Evolutionary conservation across 1,284 basidiomycete species (phyloP).

Genomic region (Ustilago sp.): DNA sequence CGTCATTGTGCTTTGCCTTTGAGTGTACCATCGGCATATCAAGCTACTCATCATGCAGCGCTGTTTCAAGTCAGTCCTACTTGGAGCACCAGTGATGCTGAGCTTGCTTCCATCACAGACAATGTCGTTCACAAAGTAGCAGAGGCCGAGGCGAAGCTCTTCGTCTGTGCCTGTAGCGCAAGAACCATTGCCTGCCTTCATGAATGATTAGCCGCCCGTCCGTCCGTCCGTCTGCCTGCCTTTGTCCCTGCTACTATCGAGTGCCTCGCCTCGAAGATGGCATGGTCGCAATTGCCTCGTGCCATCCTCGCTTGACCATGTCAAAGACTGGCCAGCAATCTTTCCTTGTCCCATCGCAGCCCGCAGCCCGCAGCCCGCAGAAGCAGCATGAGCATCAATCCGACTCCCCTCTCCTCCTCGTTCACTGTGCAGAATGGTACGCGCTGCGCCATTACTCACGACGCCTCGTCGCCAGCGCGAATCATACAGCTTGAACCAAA

Average conservation of each 20-base stretch:
- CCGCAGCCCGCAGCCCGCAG: not conserved
- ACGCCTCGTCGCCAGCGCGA: slow-evolving; percentile 17
- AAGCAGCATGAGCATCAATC: not conserved
- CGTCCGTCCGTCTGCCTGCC: not conserved
- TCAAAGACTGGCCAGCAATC: slow-evolving; percentile 7
- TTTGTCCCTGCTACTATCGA: slow-evolving; percentile 1
- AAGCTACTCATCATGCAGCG: slow-evolving; percentile 13
- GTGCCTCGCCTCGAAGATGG: slow-evolving; percentile 9
- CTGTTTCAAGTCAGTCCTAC: not conserved
- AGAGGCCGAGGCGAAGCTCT: not conserved
- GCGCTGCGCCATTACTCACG: slow-evolving; percentile 13
- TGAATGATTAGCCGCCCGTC: slow-evolving; percentile 3
- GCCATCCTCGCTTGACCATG: slow-evolving; percentile 17
- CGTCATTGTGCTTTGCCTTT: slow-evolving; percentile 9
- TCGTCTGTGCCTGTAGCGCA: not conserved
- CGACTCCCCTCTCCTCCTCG: not conserved
- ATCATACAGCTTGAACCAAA: not conserved
- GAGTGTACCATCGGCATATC: slow-evolving; percentile 5
- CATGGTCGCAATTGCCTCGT: slow-evolving; percentile 9
- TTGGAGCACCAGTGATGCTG: not conserved
- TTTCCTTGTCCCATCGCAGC: not conserved
- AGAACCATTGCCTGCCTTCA: not conserved
- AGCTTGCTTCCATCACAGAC: not conserved
- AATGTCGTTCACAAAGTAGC: not conserved
- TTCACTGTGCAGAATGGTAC: not conserved